Conservation (phyloP, 805 yeast species). For the Millerozyma miso region DNA sequence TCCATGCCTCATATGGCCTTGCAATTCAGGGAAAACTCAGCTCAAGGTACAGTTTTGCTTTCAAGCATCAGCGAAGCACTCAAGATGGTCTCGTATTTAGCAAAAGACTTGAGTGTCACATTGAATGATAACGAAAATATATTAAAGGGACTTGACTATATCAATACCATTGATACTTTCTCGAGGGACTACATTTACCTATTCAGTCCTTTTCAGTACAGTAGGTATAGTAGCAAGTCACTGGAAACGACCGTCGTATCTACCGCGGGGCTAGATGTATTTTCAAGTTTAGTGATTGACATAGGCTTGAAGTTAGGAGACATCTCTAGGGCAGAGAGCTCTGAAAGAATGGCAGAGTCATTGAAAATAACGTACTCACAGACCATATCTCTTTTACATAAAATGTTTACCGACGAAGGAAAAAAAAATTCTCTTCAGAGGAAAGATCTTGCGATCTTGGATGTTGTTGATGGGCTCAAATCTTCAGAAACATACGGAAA, state of each 20-base stretch:
- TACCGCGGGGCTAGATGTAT: conserved; percentile 44
- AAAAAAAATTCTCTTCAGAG: conserved; percentile 8
- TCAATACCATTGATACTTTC: conserved; percentile 41
- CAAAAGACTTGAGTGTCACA: conserved; percentile 37
- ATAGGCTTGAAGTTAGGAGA: conserved; percentile 44
- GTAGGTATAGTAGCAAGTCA: conserved; percentile 30
- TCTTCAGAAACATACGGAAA: conserved; percentile 11
- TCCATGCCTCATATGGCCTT: conserved; percentile 39
- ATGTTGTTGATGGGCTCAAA: conserved; percentile 10
- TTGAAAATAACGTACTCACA: conserved; percentile 38
- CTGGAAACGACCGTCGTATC: conserved; percentile 21
- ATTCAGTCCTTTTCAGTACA: conserved; percentile 47
- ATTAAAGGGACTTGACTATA: conserved; percentile 3
- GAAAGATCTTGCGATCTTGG: conserved; percentile 9
- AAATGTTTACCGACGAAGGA: conserved; percentile 9
- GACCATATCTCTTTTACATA: conserved; percentile 9
- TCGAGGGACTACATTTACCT: conserved; percentile 38
- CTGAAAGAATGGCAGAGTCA: conserved; percentile 35
- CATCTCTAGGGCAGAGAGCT: conserved; percentile 36
- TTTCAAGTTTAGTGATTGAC: conserved; percentile 46
- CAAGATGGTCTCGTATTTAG: conserved; percentile 41
- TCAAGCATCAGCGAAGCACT: conserved; percentile 38
- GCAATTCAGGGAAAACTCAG: conserved; percentile 33
- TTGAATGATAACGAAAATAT: conserved; percentile 3
- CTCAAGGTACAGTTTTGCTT: conserved; percentile 27